Percentiles rank a stretch among this genome's conserved stretches.
phyloP scores from a whole-genome alignment of 2,329 filamentous ascomycete species.

The Fusarium setosum region DNA sequence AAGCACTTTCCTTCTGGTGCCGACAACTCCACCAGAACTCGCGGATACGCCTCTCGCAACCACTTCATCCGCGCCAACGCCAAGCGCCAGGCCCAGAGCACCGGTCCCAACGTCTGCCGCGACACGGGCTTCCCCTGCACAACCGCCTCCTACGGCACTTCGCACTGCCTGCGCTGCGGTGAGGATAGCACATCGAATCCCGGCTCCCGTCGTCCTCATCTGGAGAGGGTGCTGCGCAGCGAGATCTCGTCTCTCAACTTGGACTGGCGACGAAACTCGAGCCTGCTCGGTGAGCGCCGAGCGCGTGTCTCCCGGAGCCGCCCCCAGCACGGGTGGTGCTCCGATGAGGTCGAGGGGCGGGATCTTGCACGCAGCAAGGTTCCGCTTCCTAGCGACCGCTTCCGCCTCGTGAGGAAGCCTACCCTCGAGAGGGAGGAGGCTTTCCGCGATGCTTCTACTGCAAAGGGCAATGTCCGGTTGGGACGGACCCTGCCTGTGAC shows the following conservation, averaged over 20 bases:
- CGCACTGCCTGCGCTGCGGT: conserved; percentile 28
- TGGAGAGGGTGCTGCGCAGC: conserved; percentile 37
- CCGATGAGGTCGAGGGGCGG: conserved; percentile 47
- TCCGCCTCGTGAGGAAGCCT: conserved; percentile 50
- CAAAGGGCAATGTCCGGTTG: conserved; percentile 46
- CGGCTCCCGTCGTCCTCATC: conserved; percentile 32
- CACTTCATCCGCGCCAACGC: conserved; percentile 47
- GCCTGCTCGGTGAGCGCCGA: conserved; percentile 3
- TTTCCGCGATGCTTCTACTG: conserved; percentile 55
- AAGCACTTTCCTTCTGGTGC: conserved; percentile 31
- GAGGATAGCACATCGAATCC: conserved; percentile 5
- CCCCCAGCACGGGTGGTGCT: conserved; percentile 16
- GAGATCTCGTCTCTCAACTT: conserved; percentile 9
- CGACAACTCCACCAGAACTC: conserved; percentile 16
- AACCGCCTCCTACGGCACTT: background rate
- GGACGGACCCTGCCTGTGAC: conserved; percentile 35
- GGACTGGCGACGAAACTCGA: background rate
- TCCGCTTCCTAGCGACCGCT: conserved; percentile 52
- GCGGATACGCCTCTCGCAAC: conserved; percentile 39
- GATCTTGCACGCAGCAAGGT: conserved; percentile 50
- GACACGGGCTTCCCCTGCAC: conserved; percentile 39
- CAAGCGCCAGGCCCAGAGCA: conserved; percentile 43
- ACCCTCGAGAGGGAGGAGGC: conserved; percentile 60
- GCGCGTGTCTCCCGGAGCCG: conserved; percentile 26
- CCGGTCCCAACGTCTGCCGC: conserved; percentile 31